These are phyloP conservation scores for Eimeria maxima DNA, from an alignment of 169 alveolate species.

Conservation along the genomic window DNA sequence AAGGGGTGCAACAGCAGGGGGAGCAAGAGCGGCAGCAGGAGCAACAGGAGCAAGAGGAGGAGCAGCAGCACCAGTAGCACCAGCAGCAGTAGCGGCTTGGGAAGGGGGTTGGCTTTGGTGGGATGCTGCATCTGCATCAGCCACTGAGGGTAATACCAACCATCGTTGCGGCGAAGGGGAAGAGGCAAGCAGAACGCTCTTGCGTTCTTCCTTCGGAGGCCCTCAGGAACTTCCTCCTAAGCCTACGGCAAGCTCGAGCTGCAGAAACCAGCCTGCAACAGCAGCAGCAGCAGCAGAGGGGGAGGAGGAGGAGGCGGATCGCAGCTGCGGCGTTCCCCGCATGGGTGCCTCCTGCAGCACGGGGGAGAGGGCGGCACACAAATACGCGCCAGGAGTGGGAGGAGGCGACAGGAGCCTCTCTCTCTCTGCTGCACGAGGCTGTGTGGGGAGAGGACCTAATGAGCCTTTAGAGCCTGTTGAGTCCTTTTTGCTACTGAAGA, in stretches of 20 bases:
- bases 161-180: neutral
- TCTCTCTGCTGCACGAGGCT: neutral
- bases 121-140: neutral
- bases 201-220: no score
- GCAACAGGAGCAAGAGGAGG: constrained; percentile 24
- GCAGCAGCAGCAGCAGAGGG: constrained; percentile 43
- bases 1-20: constrained; percentile 5
- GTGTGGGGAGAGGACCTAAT: neutral
- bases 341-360: neutral
- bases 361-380: neutral
- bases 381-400: neutral
- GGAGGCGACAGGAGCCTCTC: neutral
- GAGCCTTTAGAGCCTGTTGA: neutral
- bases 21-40: constrained; percentile 8
- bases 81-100: no score
- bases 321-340: neutral
- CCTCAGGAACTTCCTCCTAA: neutral
- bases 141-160: neutral
- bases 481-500: constrained; percentile 13
- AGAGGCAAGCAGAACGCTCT: no score
- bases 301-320: neutral
- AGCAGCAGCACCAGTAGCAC: no score
- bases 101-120: no score
- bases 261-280: constrained; percentile 19
- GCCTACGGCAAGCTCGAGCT: neutral